Evolutionary conservation across 495 filamentous ascomycete species (phyloP).

Genomic region (Aspergillus avenaceus): DNA sequence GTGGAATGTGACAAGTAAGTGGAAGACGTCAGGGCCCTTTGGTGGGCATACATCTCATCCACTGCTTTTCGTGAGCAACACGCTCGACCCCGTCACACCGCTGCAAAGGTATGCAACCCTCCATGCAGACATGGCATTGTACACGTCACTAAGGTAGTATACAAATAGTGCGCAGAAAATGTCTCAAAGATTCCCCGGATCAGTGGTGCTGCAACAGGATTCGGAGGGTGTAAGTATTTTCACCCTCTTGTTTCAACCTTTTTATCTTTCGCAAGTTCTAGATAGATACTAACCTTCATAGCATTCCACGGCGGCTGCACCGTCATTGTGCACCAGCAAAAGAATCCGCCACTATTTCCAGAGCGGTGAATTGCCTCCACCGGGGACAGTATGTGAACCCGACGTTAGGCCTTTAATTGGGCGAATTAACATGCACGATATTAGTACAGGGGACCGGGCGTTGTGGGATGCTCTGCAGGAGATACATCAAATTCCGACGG

Average conservation of each 20-base stretch:
- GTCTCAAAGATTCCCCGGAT: constrained; percentile 47
- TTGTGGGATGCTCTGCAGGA: constrained; percentile 19
- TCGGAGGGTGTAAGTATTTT: constrained; percentile 52
- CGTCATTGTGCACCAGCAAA: constrained; percentile 43
- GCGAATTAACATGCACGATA: background rate
- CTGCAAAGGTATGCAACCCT: constrained; percentile 28
- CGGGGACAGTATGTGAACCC: constrained; percentile 37
- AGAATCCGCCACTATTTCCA: constrained; percentile 44
- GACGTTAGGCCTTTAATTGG: constrained; percentile 33
- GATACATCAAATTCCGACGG: constrained; percentile 6
- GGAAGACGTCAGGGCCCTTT: constrained; percentile 44
- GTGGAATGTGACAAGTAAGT: constrained; percentile 54
- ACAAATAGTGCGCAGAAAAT: constrained; percentile 43
- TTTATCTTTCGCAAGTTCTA: background rate
- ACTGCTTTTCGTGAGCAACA: constrained; percentile 57
- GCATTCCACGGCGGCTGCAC: constrained; percentile 44
- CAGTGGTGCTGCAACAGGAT: constrained; percentile 46
- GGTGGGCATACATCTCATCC: constrained; percentile 47
- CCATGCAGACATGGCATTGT: background rate
- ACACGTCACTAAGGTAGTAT: constrained; percentile 10
- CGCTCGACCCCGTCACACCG: constrained; percentile 58
- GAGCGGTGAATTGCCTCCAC: constrained; percentile 39
- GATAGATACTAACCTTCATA: constrained; percentile 7
- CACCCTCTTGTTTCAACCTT: background rate
- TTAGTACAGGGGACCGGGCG: constrained; percentile 13